A percentile compares a stretch with the other conserved stretches of the same genome.
phyloP scores from a whole-genome alignment of 2,329 filamentous ascomycete species.

The Pseudogymnoascus pannorum region DNA sequence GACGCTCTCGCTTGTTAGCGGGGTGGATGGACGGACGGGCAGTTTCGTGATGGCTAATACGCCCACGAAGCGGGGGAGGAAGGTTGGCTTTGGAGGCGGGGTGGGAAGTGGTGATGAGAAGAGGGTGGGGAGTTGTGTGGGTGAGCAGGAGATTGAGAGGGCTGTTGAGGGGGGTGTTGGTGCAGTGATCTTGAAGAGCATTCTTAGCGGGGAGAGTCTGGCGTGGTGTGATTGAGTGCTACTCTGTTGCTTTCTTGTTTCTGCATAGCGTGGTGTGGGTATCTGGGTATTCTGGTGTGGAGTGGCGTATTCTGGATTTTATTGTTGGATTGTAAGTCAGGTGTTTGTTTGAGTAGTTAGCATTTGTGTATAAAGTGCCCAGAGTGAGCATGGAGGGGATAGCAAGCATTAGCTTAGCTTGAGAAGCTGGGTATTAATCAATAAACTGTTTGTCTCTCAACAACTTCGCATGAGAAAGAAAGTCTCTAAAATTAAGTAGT shows the following conservation, averaged over 20 bases:
- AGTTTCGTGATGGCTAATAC: constrained; percentile 59
- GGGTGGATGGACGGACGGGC: constrained; percentile 61
- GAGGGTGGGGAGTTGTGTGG: constrained; percentile 69
- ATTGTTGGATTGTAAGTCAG: constrained; percentile 1
- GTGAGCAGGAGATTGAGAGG: constrained; percentile 69
- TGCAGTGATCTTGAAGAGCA: constrained; percentile 53
- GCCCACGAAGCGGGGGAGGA: constrained; percentile 62
- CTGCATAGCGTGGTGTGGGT: constrained; percentile 4
- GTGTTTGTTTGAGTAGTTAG: constrained; percentile 1
- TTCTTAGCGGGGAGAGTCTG: constrained; percentile 42
- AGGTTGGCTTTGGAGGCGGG: constrained; percentile 39
- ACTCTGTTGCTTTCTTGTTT: neutral
- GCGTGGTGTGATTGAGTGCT: constrained; percentile 3
- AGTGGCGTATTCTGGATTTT: neutral
- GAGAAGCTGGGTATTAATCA: constrained; percentile 1
- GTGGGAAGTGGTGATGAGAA: constrained; percentile 61
- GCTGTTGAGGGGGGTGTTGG: constrained; percentile 56
- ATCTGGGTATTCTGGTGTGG: neutral
- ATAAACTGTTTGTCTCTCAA: neutral
- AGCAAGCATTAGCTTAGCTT: neutral
- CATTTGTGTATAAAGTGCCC: neutral
- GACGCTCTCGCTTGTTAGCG: constrained; percentile 72
- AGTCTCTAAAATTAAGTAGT: neutral
- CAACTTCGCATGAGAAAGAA: neutral
- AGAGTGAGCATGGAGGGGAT: neutral